Conservation (phyloP, 1,139 yeast genomes). For the Neolecta irregularis region DNA sequence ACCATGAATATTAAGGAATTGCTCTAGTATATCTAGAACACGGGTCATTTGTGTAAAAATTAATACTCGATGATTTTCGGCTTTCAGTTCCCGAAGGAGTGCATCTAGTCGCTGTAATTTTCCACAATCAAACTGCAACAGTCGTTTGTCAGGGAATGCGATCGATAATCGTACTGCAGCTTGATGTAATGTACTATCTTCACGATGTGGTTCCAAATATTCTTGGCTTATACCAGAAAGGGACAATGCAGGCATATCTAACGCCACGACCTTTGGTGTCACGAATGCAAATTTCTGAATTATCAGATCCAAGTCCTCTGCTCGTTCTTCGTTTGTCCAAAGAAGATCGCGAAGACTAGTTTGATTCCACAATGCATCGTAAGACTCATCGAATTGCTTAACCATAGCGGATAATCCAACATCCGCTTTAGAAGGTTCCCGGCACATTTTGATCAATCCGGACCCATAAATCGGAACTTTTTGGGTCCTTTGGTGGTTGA, state of each 20-base stretch:
- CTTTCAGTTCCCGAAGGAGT: constrained; percentile 58
- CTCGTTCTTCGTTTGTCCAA: constrained; percentile 14
- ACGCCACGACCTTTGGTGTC: constrained; percentile 72
- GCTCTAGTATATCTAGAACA: constrained; percentile 84
- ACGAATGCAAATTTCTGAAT: constrained; percentile 71
- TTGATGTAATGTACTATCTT: constrained; percentile 56
- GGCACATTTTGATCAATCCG: constrained; percentile 23
- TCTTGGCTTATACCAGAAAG: constrained; percentile 6
- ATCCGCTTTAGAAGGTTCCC: background rate
- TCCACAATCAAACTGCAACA: constrained; percentile 92
- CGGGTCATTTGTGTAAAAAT: constrained; percentile 98
- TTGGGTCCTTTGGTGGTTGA: constrained; percentile 49
- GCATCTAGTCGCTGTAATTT: constrained; percentile 73
- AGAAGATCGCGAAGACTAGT: constrained; percentile 7
- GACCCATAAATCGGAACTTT: constrained; percentile 44
- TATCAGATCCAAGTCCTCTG: constrained; percentile 24
- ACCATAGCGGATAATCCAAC: background rate
- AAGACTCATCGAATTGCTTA: constrained; percentile 19
- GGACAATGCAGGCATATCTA: constrained; percentile 43
- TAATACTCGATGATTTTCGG: constrained; percentile 81
- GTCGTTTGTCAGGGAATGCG: constrained; percentile 89
- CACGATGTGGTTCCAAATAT: constrained; percentile 14
- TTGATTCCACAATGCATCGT: constrained; percentile 1
- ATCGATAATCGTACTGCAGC: constrained; percentile 77
- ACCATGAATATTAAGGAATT: constrained; percentile 86